Evolutionary conservation across 2,329 filamentous ascomycete species (phyloP).

Genomic region (Pseudopyrenochaeta lycopersici): DNA sequence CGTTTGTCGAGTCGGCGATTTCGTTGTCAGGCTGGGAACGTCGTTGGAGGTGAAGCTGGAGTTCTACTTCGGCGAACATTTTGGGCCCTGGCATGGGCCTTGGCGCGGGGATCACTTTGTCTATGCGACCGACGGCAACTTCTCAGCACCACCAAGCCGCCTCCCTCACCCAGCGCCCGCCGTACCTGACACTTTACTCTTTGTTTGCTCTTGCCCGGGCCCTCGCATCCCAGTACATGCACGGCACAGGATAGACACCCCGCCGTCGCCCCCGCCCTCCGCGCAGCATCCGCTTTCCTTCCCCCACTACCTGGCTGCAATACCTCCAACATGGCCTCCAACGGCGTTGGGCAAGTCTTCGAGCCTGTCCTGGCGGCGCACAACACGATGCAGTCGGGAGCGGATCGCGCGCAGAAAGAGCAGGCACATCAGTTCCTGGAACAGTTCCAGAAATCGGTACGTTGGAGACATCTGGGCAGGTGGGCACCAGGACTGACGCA

Average conservation of each 20-base stretch:
- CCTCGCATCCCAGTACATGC: constrained; percentile 29
- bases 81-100: constrained; percentile 37
- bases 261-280: constrained; percentile 33
- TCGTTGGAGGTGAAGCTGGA: constrained; percentile 27
- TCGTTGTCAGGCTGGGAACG: constrained; percentile 15
- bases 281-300: constrained; percentile 33
- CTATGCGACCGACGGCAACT: constrained; percentile 31
- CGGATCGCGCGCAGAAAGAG: constrained; percentile 82
- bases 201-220: constrained; percentile 7
- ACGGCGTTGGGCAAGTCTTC: constrained; percentile 74
- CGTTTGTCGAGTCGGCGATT: constrained; percentile 6
- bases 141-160: constrained; percentile 31
- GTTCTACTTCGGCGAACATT: constrained; percentile 35
- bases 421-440: constrained; percentile 91
- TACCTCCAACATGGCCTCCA: constrained; percentile 69
- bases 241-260: constrained; percentile 31
- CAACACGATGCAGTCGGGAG: constrained; percentile 87
- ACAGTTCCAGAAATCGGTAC: constrained; percentile 96
- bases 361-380: constrained; percentile 87
- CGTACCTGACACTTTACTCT: constrained; percentile 1
- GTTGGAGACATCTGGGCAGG: constrained; percentile 45
- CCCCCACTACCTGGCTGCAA: constrained; percentile 28
- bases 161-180: constrained; percentile 13
- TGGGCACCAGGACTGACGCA: constrained; percentile 29
- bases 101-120: constrained; percentile 40